Evolutionary conservation across 192 early-diverging fungal genomes (phyloP).

Genomic region (Thamnidium elegans): DNA sequence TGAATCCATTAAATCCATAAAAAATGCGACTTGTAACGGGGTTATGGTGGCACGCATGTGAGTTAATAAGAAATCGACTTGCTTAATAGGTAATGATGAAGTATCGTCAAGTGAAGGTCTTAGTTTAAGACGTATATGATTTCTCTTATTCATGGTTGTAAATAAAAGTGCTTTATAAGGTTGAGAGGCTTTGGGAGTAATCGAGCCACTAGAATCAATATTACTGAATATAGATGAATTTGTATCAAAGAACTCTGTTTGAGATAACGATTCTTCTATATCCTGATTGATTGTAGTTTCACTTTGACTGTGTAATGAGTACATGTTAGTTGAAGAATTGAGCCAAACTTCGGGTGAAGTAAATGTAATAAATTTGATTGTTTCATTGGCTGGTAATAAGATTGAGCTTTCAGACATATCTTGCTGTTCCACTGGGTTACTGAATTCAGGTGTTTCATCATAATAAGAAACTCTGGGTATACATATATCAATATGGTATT

Average conservation of each 20-base stretch:
- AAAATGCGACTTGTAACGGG: constrained; percentile 45
- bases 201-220: constrained; percentile 15
- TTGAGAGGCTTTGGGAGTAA: constrained; percentile 16
- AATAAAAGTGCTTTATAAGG: constrained; percentile 45
- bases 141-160: constrained; percentile 45
- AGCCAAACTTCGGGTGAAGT: constrained; percentile 52
- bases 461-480: constrained; percentile 51
- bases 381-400: constrained; percentile 40
- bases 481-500: constrained; percentile 53
- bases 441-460: constrained; percentile 58
- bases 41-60: constrained; percentile 30
- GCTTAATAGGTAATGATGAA: constrained; percentile 24
- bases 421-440: constrained; percentile 13
- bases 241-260: constrained; percentile 44
- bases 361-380: constrained; percentile 50
- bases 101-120: constrained; percentile 19
- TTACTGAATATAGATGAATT: neutral
- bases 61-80: constrained; percentile 41
- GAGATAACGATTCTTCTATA: constrained; percentile 22
- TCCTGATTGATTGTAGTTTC: constrained; percentile 13
- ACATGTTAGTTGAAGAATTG: constrained; percentile 13
- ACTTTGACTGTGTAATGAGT: constrained; percentile 12
- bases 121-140: constrained; percentile 45
- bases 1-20: constrained; percentile 17
- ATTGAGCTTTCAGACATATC: constrained; percentile 33